Base-by-base conservation (phyloP, 805 yeast genomes). In the Pichia membranifaciens region DNA sequence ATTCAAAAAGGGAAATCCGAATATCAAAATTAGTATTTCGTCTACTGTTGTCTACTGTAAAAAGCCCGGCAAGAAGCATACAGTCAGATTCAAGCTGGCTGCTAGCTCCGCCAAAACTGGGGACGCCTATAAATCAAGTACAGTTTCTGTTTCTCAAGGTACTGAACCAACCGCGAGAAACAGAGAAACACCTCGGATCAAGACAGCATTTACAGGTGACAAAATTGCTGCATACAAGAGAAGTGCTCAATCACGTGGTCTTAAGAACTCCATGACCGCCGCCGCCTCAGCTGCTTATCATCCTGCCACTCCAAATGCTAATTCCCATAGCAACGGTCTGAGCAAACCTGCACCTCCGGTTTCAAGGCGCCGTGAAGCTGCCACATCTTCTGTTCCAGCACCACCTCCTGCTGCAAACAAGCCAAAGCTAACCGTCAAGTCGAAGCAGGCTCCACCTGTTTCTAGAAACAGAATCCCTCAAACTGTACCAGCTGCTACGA, bases 71-170 rank as follows among this genome's bases (percentile, higher is more conserved):
- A 82, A 79, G 63, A 59, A 72, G 22, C 93, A 89, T 51, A 64
- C 75, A 8, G 84, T 93, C 55, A 89, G 86, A 64, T 79, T 84
- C 59, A 78, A 74, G 44, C 64, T 74, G 36, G 84, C 83, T 41
- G 73, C 72, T 12, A 61, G 78, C n/a, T 35, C 31, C 15, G 82
- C 84, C 25, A 62, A 76, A 53, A 8, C 29, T 25, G 73, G 85
- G 38, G 98, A 93, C 63, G 50, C 69, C 10, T 93, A 93, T 71
- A 93, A 93, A 69, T 87, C 96, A 3, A 86, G 95, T 52, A 79
- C 87, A 0, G 90, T 93, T 22, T 81, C 79, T 36, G 96, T 88
- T 16, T 78, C 81, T 41, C 76, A 76, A 39, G 99, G 99, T 15
- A 72, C 78, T 51, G 89, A 96, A 6, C 81, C 87, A 0, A 76